These are phyloP conservation scores for Ustilago esculenta DNA, from an alignment of 1,284 basidiomycete genomes.

Conservation along the genomic window DNA sequence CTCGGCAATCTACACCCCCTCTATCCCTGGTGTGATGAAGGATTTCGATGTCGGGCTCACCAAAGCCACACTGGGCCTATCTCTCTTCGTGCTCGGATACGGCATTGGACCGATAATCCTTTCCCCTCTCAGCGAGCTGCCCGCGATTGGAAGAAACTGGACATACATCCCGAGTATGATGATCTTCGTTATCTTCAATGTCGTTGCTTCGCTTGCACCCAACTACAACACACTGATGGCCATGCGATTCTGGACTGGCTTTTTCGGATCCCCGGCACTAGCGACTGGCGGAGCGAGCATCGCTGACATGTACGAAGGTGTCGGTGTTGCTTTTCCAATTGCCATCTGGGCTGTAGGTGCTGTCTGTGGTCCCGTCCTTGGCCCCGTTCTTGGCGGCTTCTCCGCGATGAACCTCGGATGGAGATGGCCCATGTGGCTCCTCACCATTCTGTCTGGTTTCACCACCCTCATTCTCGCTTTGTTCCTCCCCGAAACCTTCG, in stretches of 20 bases:
- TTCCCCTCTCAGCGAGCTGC: conserved; percentile 72
- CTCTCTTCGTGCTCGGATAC: conserved; percentile 73
- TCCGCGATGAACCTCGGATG: conserved; percentile 61
- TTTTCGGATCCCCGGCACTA: conserved; percentile 61
- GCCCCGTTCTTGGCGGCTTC: conserved; percentile 52
- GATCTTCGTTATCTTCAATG: conserved; percentile 36
- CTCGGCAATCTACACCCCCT: conserved; percentile 45
- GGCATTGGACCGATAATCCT: conserved; percentile 64
- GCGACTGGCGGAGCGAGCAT: conserved; percentile 52
- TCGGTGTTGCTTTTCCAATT: conserved; percentile 60
- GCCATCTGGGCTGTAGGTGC: conserved; percentile 64
- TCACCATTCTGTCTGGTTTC: conserved; percentile 51
- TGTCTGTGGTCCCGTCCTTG: conserved; percentile 54
- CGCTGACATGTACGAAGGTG: conserved; percentile 56
- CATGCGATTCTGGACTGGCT: conserved; percentile 58
- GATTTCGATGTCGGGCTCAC: conserved; percentile 75
- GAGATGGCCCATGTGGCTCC: conserved; percentile 64
- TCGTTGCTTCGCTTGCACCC: conserved; percentile 50
- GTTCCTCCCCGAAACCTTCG: conserved; percentile 64
- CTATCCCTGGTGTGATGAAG: conserved; percentile 65
- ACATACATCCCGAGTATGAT: conserved; percentile 49
- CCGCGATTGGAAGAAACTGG: conserved; percentile 69
- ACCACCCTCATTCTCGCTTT: conserved; percentile 57
- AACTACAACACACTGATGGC: conserved; percentile 61
- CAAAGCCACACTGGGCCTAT: conserved; percentile 78